These are phyloP conservation scores for Pichia deserticola DNA, from an alignment of 805 yeast species.

Conservation along the genomic window DNA sequence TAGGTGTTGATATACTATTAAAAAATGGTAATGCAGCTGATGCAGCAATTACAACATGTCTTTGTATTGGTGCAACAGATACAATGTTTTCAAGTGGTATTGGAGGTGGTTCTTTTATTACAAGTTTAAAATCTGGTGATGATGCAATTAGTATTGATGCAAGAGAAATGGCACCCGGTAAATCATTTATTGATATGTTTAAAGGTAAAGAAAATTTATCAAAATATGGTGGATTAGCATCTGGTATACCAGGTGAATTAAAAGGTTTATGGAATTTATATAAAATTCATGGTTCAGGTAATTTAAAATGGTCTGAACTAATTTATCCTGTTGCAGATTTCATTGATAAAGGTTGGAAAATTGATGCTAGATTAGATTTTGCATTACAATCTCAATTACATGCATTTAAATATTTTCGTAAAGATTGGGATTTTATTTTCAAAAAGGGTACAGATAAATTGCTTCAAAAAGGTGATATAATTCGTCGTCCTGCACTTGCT, in stretches of 20 bases:
- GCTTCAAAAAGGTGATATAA: constrained; percentile 48
- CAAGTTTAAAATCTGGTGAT: constrained; percentile 33
- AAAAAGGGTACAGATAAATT: constrained; percentile 22
- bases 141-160: constrained; percentile 68
- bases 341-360: constrained; percentile 58
- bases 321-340: constrained; percentile 67
- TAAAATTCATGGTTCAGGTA: constrained; percentile 61
- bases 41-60: constrained; percentile 81
- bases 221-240: constrained; percentile 78
- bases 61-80: constrained; percentile 80
- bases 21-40: constrained; percentile 83
- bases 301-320: constrained; percentile 62
- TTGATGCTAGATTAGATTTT: constrained; percentile 35
- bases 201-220: constrained; percentile 38
- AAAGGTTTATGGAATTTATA: constrained; percentile 68
- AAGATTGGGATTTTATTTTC: constrained; percentile 53
- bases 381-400: constrained; percentile 35
- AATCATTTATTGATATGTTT: constrained; percentile 61
- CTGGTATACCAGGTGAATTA: constrained; percentile 87
- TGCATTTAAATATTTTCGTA: constrained; percentile 23
- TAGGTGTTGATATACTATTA: constrained; percentile 51
- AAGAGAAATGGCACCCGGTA: constrained; percentile 77
- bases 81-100: constrained; percentile 87
- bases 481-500: constrained; percentile 57
- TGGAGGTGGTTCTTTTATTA: constrained; percentile 87